Base-by-base conservation (phyloP, 2,329 filamentous ascomycete species). In the Diaporthe citrichinensis region DNA sequence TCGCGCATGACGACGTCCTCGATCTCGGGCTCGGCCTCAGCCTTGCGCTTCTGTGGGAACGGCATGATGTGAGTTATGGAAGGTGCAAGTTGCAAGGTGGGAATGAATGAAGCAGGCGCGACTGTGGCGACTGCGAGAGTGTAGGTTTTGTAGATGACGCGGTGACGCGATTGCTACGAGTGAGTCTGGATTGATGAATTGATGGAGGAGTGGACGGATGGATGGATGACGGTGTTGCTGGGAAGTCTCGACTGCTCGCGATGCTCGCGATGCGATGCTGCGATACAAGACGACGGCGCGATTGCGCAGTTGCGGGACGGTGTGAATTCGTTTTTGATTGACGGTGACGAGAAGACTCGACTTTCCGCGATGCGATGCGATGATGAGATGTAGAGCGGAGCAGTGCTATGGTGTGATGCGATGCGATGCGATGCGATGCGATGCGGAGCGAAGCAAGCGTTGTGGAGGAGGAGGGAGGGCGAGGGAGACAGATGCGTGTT, bases 1-100 rank as follows among this genome's bases (percentile, higher is more conserved):
- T 69, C 69, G 25, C 68, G 44, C 67, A 75, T 75, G 73, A 72
- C 57, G 59, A 75, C 59, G 59, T 76, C 72, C 20, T 68, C 67
- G 28, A 46, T 53, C 34, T 68, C 25, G 31, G 44, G 57, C 55
- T 74, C 74, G 25, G 62, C 23, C 65, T 71, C 71, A 44, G 58
- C 59, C 44, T 49, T 34, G 28, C 71, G 71, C 59, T 73, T 73
- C 71, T 73, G 71, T 44, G 71, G 71, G 17, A 73, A 28, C 23
- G 65, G 14, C 65, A 68, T 68, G 4, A n/a, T 55, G 71, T 73
- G 58, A 73, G 71, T 41, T 53, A 44, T 71, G 53, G 71, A 44
- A 49, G 46, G 25, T 62, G 51, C 62, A 25, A 49, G 23, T 51
- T 46, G 59, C 41, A 59, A 72, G 55, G 8, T 25, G 46, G 65